A percentile compares a stretch with the other conserved stretches of the same genome.
These are phyloP conservation scores for Globisporangium camurandrum DNA, from an alignment of 352 stramenopile species.

Conservation along the genomic window DNA sequence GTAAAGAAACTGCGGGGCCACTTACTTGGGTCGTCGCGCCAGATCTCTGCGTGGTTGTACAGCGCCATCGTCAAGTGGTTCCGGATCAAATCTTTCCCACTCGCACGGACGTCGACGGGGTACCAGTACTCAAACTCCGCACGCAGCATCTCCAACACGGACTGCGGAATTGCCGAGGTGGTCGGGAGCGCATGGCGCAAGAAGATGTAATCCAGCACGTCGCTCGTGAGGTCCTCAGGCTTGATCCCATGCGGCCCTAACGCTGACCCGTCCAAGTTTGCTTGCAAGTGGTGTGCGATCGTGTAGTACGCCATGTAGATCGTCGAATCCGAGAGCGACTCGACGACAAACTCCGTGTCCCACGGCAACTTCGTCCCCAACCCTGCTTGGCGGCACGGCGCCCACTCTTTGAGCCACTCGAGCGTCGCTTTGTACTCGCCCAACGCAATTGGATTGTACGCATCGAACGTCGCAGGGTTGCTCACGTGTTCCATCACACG, in stretches of 20 bases:
- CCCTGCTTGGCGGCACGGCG: conserved; percentile 96
- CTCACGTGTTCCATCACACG: conserved; percentile 94
- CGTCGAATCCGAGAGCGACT: conserved; percentile 98
- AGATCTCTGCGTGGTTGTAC: conserved; percentile 99
- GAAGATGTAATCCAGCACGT: conserved; percentile 99
- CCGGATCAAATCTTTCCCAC: conserved; percentile 94
- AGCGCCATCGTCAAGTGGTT: conserved; percentile 99
- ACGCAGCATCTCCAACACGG: conserved; percentile 91
- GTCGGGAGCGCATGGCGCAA: conserved; percentile 80
- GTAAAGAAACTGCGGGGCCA: conserved; percentile 98
- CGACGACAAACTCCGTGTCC: conserved; percentile 98
- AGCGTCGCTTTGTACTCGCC: conserved; percentile 96
- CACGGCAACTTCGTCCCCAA: conserved; percentile 96
- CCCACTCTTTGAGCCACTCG: conserved; percentile 99
- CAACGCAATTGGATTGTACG: conserved; percentile 91
- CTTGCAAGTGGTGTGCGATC: conserved; percentile 97
- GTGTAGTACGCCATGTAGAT: conserved; percentile 99
- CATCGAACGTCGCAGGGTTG: conserved; percentile 89
- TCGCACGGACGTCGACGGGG: conserved; percentile 97
- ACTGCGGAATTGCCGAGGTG: conserved; percentile 82
- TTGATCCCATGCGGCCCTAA: conserved; percentile 83
- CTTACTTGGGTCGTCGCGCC: conserved; percentile 94
- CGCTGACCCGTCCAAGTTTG: conserved; percentile 91
- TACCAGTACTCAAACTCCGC: conserved; percentile 99
- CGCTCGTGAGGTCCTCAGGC: conserved; percentile 88